Conservation (phyloP, 352 stramenopile species). For the Phytophthora agathidicida region DNA sequence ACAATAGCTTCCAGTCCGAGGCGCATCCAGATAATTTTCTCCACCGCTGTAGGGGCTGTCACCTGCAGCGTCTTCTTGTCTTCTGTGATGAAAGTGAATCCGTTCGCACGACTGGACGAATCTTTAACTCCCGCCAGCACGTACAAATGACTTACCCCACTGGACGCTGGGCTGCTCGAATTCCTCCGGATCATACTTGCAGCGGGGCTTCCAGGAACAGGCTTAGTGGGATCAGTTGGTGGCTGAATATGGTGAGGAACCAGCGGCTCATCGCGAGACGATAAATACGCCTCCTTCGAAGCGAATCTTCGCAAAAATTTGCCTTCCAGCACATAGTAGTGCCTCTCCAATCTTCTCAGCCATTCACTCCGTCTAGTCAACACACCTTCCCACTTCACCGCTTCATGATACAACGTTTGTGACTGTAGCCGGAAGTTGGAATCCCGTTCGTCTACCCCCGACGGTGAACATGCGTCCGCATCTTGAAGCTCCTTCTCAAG, state of each 20-base stretch:
- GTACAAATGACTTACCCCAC: constrained; percentile 74
- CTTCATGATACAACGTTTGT: constrained; percentile 78
- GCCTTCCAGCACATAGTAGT: constrained; percentile 88
- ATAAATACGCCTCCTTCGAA: constrained; percentile 85
- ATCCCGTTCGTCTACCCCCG: constrained; percentile 36
- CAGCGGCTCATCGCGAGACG: constrained; percentile 76
- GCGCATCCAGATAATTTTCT: constrained; percentile 91
- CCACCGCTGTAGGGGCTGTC: constrained; percentile 73
- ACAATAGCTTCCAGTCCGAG: constrained; percentile 85
- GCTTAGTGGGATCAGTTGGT: constrained; percentile 37
- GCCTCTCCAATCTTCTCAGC: constrained; percentile 80
- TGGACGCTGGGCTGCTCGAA: constrained; percentile 50
- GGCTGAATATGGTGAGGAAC: constrained; percentile 54
- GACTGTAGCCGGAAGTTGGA: constrained; percentile 64
- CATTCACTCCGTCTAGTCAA: constrained; percentile 84
- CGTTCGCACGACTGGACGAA: constrained; percentile 76
- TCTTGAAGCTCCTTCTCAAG: constrained; percentile 27
- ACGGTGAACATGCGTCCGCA: constrained; percentile 20
- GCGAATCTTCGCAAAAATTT: constrained; percentile 86
- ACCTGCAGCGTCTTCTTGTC: constrained; percentile 88
- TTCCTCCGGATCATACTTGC: constrained; percentile 46
- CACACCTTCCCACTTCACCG: constrained; percentile 85
- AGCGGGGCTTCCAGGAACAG: constrained; percentile 36
- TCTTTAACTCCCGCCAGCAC: constrained; percentile 86
- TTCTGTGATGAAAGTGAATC: constrained; percentile 89